Evolutionary conservation across 2,329 filamentous ascomycete genomes (phyloP), one percentile per base, ranked within the genome.

Genomic region (Macrophomina pseudophaseolina): DNA sequence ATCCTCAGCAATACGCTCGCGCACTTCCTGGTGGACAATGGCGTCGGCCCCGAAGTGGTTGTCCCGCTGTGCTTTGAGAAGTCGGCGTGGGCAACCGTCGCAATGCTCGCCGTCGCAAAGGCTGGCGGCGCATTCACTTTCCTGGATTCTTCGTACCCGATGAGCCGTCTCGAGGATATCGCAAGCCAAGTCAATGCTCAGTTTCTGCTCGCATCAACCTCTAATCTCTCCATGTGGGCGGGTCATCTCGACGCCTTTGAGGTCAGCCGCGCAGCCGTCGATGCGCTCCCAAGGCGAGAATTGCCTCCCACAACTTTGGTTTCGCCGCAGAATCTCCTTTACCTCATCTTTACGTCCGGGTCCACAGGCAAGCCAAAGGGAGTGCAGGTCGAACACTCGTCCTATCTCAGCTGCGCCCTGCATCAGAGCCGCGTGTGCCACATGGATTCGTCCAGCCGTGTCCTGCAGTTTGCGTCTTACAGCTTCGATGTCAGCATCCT

Each of bases 61-160:
- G 75, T 80, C n/a, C 89, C 88, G 38, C 85, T 97, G 53, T 82
- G 90, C 56, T 89, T 96, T 86, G 87, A 93, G 30, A 96, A 95
- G 74, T 93, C 90, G 0, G 76, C 88, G 0, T 77, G 88, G 30
- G 79, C 96, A 0, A 97, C 97, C 73, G 82, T 89, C 35, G 84
- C 88, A 0, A 91, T 97, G 33, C 81, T 97, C 33, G 92, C 88
- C 1, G 85, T 90, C 30, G 77, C 92, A 35, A 96, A 96, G 72
- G 81, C 88, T 4, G 92, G 92, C 11, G 90, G 88, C 72, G 92
- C 88, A 7, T 95, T 95, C 73, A 79, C 97, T n/a, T 92, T 92
- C 0, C 82, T 97, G 3, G 83, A 92, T 1, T 90, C 49, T 3
- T 53, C 28, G 14, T 53, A 53, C 5, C 56, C 56, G 6, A 49